Conservation (phyloP, 352 stramenopile genomes). For the Blastocystis sp. region DNA sequence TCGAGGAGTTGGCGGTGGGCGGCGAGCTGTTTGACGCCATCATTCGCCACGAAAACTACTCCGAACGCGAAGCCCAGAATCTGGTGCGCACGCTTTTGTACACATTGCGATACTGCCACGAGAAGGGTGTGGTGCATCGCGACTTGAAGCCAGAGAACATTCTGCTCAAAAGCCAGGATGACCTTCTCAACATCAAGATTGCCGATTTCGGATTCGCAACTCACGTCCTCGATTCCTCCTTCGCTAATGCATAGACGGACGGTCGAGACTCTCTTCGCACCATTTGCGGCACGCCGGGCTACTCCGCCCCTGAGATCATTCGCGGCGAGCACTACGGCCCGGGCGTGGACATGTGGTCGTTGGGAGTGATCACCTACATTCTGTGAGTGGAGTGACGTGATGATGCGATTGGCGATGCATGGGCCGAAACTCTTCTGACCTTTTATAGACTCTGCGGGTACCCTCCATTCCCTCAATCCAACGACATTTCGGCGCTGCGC, state of each 20-base stretch:
- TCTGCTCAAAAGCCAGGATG: slow-evolving; percentile 77
- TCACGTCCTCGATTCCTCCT: slow-evolving; percentile 15
- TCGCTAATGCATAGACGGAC: slow-evolving; percentile 71
- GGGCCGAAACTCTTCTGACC: not conserved
- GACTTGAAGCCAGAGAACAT: slow-evolving; percentile 81
- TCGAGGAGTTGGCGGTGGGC: slow-evolving; percentile 83
- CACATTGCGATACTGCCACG: slow-evolving; percentile 82
- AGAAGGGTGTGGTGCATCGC: slow-evolving; percentile 78
- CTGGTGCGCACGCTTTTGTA: slow-evolving; percentile 80
- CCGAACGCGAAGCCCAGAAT: slow-evolving; percentile 79
- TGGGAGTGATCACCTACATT: slow-evolving; percentile 82
- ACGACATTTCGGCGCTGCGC: slow-evolving; percentile 78
- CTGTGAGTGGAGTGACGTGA: slow-evolving; percentile 78
- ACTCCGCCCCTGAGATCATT: slow-evolving; percentile 81
- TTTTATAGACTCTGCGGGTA: slow-evolving; percentile 75
- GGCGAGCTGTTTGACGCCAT: slow-evolving; percentile 55
- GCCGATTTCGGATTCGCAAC: slow-evolving; percentile 82
- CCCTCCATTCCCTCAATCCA: slow-evolving; percentile 81
- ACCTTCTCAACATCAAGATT: slow-evolving; percentile 82
- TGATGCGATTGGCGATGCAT: slow-evolving; percentile 19
- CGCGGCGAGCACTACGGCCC: slow-evolving; percentile 78
- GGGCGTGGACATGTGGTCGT: slow-evolving; percentile 73
- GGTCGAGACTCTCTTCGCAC: slow-evolving; percentile 76
- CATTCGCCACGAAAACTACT: slow-evolving; percentile 73
- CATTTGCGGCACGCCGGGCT: slow-evolving; percentile 77